A percentile compares a stretch with the other conserved stretches of the same genome.
These are phyloP conservation scores for Xylariomycetidae sp. DNA, from an alignment of 2,329 filamentous ascomycete species.

Conservation along the genomic window DNA sequence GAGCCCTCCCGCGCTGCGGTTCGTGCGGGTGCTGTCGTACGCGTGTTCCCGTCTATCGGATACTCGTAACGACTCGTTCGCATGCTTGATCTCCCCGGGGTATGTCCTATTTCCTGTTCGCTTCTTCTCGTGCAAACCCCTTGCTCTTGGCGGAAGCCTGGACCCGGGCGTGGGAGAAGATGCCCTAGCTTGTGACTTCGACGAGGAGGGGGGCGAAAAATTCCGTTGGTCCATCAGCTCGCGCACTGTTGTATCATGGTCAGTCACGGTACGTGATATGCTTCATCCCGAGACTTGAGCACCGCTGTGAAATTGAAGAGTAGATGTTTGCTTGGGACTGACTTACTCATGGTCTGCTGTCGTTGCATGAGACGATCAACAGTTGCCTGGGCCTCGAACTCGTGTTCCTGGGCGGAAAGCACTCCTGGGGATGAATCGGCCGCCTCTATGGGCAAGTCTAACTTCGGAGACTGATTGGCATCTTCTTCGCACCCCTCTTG, in stretches of 20 bases:
- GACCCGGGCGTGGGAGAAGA: too few relatives aligned
- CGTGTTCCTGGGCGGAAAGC: not conserved
- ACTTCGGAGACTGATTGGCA: not conserved
- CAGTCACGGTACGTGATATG: not conserved
- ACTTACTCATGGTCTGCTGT: constrained; percentile 8
- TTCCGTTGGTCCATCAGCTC: too few relatives aligned
- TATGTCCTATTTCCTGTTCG: too few relatives aligned
- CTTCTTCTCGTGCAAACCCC: too few relatives aligned
- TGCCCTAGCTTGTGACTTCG: too few relatives aligned
- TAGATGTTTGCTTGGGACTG: too few relatives aligned
- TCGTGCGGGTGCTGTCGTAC: not conserved
- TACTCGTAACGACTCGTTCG: too few relatives aligned
- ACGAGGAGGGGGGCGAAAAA: too few relatives aligned
- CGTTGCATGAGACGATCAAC: constrained; percentile 1
- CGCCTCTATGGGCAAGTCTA: not conserved
- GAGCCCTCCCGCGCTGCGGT: not conserved
- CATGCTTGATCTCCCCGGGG: too few relatives aligned
- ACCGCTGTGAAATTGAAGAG: not conserved
- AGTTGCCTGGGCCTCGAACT: constrained; percentile 1
- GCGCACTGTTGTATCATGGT: too few relatives aligned
- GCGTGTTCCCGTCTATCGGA: not conserved
- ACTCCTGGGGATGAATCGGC: not conserved
- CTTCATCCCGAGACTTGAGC: not conserved
- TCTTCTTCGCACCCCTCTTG: too few relatives aligned
- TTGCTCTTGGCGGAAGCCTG: too few relatives aligned